phyloP scores from a whole-genome alignment of 2,329 filamentous ascomycete species.

The Thielaviopsis ethacetica region DNA sequence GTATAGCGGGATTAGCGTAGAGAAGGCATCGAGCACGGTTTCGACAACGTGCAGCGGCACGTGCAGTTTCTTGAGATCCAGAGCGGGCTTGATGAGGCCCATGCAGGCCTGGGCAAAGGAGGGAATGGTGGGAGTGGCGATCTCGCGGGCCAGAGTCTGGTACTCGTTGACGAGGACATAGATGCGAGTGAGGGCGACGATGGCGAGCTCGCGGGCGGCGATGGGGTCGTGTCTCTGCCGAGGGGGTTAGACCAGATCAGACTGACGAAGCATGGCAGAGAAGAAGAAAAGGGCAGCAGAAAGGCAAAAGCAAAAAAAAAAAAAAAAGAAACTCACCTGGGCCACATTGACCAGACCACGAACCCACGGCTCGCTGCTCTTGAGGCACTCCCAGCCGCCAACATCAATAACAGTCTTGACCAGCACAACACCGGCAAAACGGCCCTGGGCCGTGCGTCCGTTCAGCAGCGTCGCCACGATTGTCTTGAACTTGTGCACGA shows the following conservation, averaged over 20 bases:
- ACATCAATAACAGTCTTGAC: slow-evolving; percentile 70
- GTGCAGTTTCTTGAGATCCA: slow-evolving; percentile 20
- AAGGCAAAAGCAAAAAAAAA: neutral
- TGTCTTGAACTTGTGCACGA: slow-evolving; percentile 69
- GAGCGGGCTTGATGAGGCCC: slow-evolving; percentile 39
- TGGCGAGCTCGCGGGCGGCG: slow-evolving; percentile 57
- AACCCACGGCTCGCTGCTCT: slow-evolving; percentile 60
- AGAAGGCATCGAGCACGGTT: slow-evolving; percentile 54
- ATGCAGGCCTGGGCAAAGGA: slow-evolving; percentile 59
- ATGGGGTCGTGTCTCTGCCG: slow-evolving; percentile 63
- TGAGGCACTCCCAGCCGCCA: slow-evolving; percentile 69
- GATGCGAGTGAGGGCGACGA: slow-evolving; percentile 67
- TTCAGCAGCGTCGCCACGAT: slow-evolving; percentile 63
- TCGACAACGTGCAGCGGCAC: slow-evolving; percentile 39
- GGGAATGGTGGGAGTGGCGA: slow-evolving; percentile 68
- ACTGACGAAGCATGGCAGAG: neutral
- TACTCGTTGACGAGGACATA: slow-evolving; percentile 71
- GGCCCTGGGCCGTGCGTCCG: slow-evolving; percentile 55
- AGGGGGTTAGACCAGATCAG: slow-evolving; percentile 13
- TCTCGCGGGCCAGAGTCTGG: slow-evolving; percentile 69
- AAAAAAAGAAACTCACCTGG: slow-evolving; percentile 32
- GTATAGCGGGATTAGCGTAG: slow-evolving; percentile 59
- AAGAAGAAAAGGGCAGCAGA: neutral
- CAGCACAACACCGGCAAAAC: slow-evolving; percentile 62
- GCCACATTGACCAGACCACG: slow-evolving; percentile 58